Percentiles rank a stretch among this genome's conserved stretches.
These are phyloP conservation scores for Paramecium pentaurelia DNA, from an alignment of 73 alveolate genomes.

Conservation along the genomic window DNA sequence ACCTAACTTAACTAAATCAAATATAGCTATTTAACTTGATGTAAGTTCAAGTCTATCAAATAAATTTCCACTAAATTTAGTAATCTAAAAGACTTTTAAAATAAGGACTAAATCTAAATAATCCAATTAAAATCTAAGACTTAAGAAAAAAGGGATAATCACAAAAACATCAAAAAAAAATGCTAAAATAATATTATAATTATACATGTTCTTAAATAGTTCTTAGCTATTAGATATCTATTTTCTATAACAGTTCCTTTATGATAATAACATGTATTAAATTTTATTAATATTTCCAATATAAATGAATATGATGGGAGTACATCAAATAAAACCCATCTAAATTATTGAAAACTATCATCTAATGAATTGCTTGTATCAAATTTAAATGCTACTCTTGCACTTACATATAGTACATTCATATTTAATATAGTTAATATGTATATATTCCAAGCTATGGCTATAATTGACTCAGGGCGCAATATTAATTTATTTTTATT, in stretches of 20 bases:
- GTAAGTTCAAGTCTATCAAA: constrained; percentile 40
- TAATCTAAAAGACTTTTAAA: constrained; percentile 3
- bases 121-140: constrained; percentile 1
- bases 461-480: neutral
- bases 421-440: neutral
- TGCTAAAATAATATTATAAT: neutral
- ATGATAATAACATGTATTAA: neutral
- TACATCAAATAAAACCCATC: constrained; percentile 10
- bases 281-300: neutral
- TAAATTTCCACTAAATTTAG: neutral
- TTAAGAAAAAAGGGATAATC: constrained; percentile 1
- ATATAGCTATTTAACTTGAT: neutral
- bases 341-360: neutral
- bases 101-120: constrained; percentile 25
- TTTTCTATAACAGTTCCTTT: constrained; percentile 34
- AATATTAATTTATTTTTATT: neutral
- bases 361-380: neutral
- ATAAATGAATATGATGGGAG: constrained; percentile 25
- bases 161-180: constrained; percentile 30
- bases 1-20: constrained; percentile 9
- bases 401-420: constrained; percentile 27
- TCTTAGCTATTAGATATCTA: constrained; percentile 1
- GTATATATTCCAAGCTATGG: constrained; percentile 38
- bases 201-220: neutral
- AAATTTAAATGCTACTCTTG: constrained; percentile 15